phyloP scores from a whole-genome alignment of 2,329 filamentous ascomycete species.

The Colletotrichum musae region DNA sequence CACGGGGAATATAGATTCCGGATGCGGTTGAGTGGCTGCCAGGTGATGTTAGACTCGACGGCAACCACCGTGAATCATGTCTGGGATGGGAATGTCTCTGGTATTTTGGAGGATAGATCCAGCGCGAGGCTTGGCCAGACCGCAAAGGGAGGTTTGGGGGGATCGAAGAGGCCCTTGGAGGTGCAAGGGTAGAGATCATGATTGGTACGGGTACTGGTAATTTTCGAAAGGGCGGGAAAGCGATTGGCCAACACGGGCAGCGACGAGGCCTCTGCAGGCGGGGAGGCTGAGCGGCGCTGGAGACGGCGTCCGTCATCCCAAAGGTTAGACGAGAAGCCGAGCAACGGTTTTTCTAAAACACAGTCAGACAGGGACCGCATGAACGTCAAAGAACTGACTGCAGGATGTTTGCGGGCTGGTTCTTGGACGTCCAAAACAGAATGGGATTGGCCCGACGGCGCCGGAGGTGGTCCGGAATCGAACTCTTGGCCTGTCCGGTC shows the following conservation, averaged over 20 bases:
- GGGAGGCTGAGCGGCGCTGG: not conserved
- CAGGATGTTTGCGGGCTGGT: not conserved
- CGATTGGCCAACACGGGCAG: not conserved
- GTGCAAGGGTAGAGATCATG: too few species aligned
- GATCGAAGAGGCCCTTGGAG: not conserved
- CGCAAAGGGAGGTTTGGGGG: not conserved
- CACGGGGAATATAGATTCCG: not conserved
- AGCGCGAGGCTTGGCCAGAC: not conserved
- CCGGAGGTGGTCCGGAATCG: not conserved
- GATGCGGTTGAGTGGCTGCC: not conserved
- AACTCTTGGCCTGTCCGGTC: conserved; percentile 6
- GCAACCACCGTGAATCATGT: not conserved
- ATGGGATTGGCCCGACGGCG: not conserved
- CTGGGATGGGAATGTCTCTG: not conserved
- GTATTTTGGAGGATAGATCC: not conserved
- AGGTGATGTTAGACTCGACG: not conserved
- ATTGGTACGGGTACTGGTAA: not conserved
- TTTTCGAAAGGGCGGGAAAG: not conserved
- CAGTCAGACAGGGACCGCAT: conserved; percentile 14
- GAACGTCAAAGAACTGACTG: conserved; percentile 17
- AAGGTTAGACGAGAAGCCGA: conserved; percentile 12
- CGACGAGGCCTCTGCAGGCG: not conserved
- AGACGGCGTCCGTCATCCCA: conserved; percentile 3
- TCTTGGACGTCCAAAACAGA: not conserved
- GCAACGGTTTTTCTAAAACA: conserved; percentile 35